Percentiles rank a stretch among this genome's conserved stretches.
Evolutionary conservation across 345 rosid species (phyloP).

Genomic region (thale cress (Arabidopsis thaliana)): TAIR10.1 NC_003076.8:23456501-23457000

Average conservation of each 20-base stretch:
- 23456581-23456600: slow-evolving; percentile 19
- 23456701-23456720: slow-evolving; percentile 19
- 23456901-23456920: slow-evolving; percentile 10
- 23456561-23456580: slow-evolving; percentile 38
- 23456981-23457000: neutral
- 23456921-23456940: neutral
- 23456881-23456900: slow-evolving; percentile 26
- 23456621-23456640: slow-evolving; percentile 26
- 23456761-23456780: neutral
- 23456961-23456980: neutral
- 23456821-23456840: neutral
- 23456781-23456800: neutral
- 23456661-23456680: slow-evolving; percentile 32
- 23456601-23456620: neutral
- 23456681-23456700: slow-evolving; percentile 24
- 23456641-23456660: slow-evolving; percentile 8
- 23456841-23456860: neutral
- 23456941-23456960: neutral
- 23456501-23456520: neutral
- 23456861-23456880: neutral
- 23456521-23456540: neutral
- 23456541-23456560: slow-evolving; percentile 16
- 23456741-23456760: neutral
- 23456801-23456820: neutral
- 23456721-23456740: slow-evolving; percentile 25